Base-by-base conservation (phyloP, 805 yeast genomes). In the Yamadazyma philogaea region DNA sequence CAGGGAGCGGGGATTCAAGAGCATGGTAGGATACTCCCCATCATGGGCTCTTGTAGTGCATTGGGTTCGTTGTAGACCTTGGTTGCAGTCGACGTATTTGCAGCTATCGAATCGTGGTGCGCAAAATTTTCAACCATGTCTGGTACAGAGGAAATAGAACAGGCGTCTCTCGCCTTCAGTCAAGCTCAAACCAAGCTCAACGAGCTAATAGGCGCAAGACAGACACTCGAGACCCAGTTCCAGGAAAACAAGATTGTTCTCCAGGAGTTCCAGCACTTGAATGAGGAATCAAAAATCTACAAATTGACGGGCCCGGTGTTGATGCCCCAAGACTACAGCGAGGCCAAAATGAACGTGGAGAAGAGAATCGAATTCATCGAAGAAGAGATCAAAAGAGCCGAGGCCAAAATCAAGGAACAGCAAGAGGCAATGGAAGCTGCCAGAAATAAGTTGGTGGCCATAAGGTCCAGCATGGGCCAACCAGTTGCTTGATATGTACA, bases 181-280 rank as follows among this genome's bases (percentile, higher is more conserved):
- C 55, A 64, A 31, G 61, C 69, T 8, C 84, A 79, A 52, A 62
- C 62, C 38, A 62, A 64, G 18, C 60, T 79, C 36, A 66, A 70
- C 36, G 84, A 79, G 39, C 68, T 80, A 33, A 73, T 89, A 28
- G 68, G 78, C 4, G 79, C 88, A 10, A 81, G 98, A 56, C 95
- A 91, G 51, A 79, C 82, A 57, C 75, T 93, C 35, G 99, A 93
- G 59, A 87, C 97, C 1, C 99, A 93, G 65, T 78, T 72, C 53
- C 99, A 93, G 63, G 99, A 93, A 62, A 90, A 90, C 62, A 81
- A 81, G 54, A 90, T 93, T 38, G 99, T 93, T 12, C 74, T 81
- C 50, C 82, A 78, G 44, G 99, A 93, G 64, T 86, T 93, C 54
- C 78, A 75, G 21, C 45, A 52, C 40, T 67, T 86, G 43, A 76